Evolutionary conservation across 2,329 filamentous ascomycete genomes (phyloP).

Genomic region (Gremmenia infestans): DNA sequence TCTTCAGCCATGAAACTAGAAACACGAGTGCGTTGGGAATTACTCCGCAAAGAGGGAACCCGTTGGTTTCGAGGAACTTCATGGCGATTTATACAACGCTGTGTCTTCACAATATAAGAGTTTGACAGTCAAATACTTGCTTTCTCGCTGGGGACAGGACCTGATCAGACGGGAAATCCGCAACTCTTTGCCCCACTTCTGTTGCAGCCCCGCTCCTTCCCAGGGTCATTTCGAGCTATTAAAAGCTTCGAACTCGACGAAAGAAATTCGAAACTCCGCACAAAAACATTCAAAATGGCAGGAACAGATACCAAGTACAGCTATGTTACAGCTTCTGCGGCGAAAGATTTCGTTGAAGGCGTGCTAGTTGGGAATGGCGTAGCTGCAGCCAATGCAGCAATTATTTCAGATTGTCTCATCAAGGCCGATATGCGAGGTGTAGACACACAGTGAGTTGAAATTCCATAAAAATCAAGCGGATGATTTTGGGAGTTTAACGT

Average conservation of each 20-base stretch:
- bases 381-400: conserved; percentile 50
- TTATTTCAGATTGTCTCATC: conserved; percentile 64
- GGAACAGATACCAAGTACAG: neutral
- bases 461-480: neutral
- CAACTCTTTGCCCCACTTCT: no score
- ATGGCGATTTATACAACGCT: no score
- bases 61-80: no score
- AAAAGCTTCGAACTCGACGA: neutral
- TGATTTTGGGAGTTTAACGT: neutral
- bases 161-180: no score
- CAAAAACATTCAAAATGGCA: neutral
- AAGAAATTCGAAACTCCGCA: neutral
- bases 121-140: no score
- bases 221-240: neutral
- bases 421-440: conserved; percentile 73
- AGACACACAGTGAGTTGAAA: conserved; percentile 55
- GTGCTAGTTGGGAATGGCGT: conserved; percentile 60
- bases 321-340: neutral
- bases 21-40: no score
- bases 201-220: neutral
- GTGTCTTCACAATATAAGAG: no score
- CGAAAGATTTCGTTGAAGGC: conserved; percentile 41
- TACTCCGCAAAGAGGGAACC: no score
- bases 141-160: no score
- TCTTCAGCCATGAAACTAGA: no score